A percentile compares a stretch with the other conserved stretches of the same genome.
Conservation (phyloP, 805 yeast species). For the Soucietia sequanensis region DNA sequence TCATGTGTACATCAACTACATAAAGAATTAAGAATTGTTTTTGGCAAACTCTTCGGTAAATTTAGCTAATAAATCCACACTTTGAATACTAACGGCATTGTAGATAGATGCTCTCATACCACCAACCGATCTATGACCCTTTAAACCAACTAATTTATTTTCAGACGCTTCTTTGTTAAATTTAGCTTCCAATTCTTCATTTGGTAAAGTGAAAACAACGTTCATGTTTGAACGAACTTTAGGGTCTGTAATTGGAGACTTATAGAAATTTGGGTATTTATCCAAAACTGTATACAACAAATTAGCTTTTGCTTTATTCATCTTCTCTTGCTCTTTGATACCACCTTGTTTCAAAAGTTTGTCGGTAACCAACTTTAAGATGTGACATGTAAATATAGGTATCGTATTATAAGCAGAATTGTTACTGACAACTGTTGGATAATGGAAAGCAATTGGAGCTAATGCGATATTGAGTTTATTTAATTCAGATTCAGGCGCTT, state of each 20-base stretch:
- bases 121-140: slow-evolving; percentile 97
- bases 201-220: slow-evolving; percentile 78
- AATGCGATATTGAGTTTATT: slow-evolving; percentile 64
- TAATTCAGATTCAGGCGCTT: slow-evolving; percentile 63
- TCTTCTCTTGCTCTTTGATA: slow-evolving; percentile 53
- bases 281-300: slow-evolving; percentile 66
- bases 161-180: slow-evolving; percentile 70
- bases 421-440: slow-evolving; percentile 80
- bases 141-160: slow-evolving; percentile 67
- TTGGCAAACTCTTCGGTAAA: slow-evolving; percentile 63
- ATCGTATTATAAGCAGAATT: slow-evolving; percentile 95
- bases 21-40: slow-evolving; percentile 16
- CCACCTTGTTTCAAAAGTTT: slow-evolving; percentile 72
- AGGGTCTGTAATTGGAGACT: slow-evolving; percentile 59
- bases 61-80: slow-evolving; percentile 55
- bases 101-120: slow-evolving; percentile 94
- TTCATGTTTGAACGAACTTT: slow-evolving; percentile 83
- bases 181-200: slow-evolving; percentile 60
- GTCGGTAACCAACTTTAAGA: slow-evolving; percentile 74
- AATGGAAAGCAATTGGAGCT: slow-evolving; percentile 86
- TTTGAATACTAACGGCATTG: slow-evolving; percentile 73
- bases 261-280: slow-evolving; percentile 60
- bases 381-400: slow-evolving; percentile 88
- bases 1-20: no score
- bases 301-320: slow-evolving; percentile 61